Evolutionary conservation across 805 yeast species (phyloP), one percentile per base, ranked within the genome.

Genomic region (Schwanniomyces pseudopolymorphus): DNA sequence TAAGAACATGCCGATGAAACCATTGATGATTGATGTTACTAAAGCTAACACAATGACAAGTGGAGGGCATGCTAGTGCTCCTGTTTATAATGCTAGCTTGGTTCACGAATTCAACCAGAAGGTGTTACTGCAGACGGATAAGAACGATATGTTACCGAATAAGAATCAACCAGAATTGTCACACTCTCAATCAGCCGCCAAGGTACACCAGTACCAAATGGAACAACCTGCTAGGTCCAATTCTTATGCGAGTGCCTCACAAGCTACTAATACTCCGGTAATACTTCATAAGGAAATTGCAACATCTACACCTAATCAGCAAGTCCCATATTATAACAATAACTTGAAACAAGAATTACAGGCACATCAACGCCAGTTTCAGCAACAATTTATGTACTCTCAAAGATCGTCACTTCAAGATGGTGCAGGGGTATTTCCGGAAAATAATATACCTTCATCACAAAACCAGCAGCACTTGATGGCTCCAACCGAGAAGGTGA

Each of bases 41-140:
- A 45, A 45, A 22, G 58, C 61, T 16, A 52, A 49, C 33, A 25
- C 20, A 4, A 21, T 51, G 6, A 28, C 22, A 19, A 14, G 20
- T 13, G 38, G 41, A 39, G 73, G 72, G 1, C 73, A 72, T 3
- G 47, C 53, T 28, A 63, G 67, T 16, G 72, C 72, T 0, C 77
- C 77, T 7, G 58, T 67, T 4, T 70, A 60, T 46, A 59, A 67
- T 50, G 64, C 74, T 5, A 48, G 48, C 3, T 41, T 61, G 11
- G 59, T 61, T 4, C 55, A 57, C n/a, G 50, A 54, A 22, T 54
- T 44, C 19, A 52, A 52, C 41, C 50, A 50, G 25, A 50, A 46
- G 20, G 40, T 53, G 38, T 35, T 56, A 28, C 49, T 47, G 36
- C 58, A 57, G 33, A 50, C 41, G 25, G 44, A 43, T 19, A 19